Conservation (phyloP, 2,329 filamentous ascomycete species). For the Epichloe baconii region DNA sequence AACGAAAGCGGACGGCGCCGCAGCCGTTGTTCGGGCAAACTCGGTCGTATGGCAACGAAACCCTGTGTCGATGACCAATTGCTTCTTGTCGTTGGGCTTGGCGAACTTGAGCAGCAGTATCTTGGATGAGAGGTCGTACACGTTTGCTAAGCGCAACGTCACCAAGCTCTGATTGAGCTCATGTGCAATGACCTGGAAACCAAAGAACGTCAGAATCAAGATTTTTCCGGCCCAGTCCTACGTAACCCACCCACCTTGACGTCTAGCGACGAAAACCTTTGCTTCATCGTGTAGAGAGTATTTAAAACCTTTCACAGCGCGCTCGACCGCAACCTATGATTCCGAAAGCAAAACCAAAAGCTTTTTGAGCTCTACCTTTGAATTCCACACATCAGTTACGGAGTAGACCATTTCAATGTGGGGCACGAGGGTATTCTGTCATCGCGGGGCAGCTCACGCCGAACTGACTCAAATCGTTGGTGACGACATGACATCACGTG, state of each 20-base stretch:
- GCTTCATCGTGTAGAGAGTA: constrained; percentile 48
- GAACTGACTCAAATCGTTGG: neutral
- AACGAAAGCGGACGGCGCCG: constrained; percentile 76
- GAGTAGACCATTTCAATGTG: neutral
- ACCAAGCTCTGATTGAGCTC: constrained; percentile 72
- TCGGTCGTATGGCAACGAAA: constrained; percentile 92
- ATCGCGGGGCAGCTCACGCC: constrained; percentile 7
- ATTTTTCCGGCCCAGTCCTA: neutral
- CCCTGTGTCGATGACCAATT: constrained; percentile 84
- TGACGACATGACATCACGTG: constrained; percentile 9
- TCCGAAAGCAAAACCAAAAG: neutral
- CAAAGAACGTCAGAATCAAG: constrained; percentile 4
- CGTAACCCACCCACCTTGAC: constrained; percentile 41
- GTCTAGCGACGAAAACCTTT: constrained; percentile 67
- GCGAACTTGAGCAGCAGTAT: constrained; percentile 94
- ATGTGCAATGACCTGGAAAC: constrained; percentile 69
- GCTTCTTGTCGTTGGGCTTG: constrained; percentile 77
- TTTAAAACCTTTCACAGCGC: neutral
- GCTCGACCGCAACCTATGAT: neutral
- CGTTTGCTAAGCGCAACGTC: constrained; percentile 73
- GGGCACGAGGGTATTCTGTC: constrained; percentile 1
- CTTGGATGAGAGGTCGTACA: constrained; percentile 91
- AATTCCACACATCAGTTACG: neutral
- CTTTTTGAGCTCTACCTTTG: neutral
- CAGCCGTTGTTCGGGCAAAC: constrained; percentile 76